Evolutionary conservation across 805 yeast genomes (phyloP), one percentile per base, ranked within the genome.

Genomic region (Saccharomycopsis sp.): DNA sequence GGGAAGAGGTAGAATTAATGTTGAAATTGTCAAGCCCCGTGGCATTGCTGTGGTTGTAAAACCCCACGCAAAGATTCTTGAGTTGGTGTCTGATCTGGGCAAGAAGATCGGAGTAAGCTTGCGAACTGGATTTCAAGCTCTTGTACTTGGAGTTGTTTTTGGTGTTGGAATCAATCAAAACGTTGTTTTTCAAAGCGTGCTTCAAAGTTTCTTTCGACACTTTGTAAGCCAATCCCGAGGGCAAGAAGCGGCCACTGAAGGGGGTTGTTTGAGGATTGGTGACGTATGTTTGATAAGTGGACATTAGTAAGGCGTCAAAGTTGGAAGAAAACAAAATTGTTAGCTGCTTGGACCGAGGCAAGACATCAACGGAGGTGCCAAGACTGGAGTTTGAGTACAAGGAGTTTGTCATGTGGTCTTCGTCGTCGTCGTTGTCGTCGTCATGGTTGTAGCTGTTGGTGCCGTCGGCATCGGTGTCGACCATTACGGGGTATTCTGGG

Each of bases 191-290:
- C 22, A 57, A 51, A 0, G 70, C 65, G 35, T 49, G 45, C 43
- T 63, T 61, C 22, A 73, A 58, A 20, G 80, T 68, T 32, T 71
- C 66, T 50, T 75, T 76, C 5, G 83, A 71, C 0, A 77, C 78
- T 39, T 67, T 65, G 31, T 75, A 74, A 16, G 77, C 64, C 3
- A 80, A 67, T 1, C 86, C 86, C 1, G 78, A 67, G 0, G 87
- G 86, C 5, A 86, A 87, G 51, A 71, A 70, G 31, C 64, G 55
- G 13, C 73, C 69, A 48, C 77, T 77, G 53, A 80, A 80, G 0
- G 88, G 88, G 0, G 88, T 79, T 5, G 68, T 63, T 25, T 74
- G 71, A 5, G 87, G 86, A 50, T 69, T 74, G 36, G 64, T 64
- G 12, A 71, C 67, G 42, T 71, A 63, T 6, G 60, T 52, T 38